Conservation (phyloP, 2,329 filamentous ascomycete genomes). For the Teratosphaeria destructans region DNA sequence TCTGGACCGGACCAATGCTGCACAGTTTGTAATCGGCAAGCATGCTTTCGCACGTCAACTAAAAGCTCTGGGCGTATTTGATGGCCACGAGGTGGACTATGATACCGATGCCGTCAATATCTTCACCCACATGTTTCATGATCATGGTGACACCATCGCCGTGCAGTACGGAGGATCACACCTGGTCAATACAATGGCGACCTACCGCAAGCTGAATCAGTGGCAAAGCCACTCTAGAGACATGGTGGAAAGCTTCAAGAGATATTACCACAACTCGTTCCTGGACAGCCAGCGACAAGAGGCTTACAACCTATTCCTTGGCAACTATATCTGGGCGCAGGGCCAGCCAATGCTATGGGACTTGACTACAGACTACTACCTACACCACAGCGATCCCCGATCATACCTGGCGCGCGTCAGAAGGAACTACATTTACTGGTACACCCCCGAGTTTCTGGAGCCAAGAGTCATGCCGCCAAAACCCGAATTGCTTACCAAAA, state of each 20-base stretch:
- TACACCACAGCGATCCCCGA: slow-evolving; percentile 80
- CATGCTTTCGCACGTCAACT: slow-evolving; percentile 84
- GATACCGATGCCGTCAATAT: slow-evolving; percentile 93
- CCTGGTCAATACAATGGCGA: slow-evolving; percentile 98
- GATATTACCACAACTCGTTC: slow-evolving; percentile 98
- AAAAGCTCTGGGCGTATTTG: slow-evolving; percentile 79
- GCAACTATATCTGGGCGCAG: slow-evolving; percentile 82
- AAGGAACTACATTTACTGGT: slow-evolving; percentile 79
- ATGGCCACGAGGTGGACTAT: slow-evolving; percentile 69
- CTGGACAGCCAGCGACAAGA: slow-evolving; percentile 96
- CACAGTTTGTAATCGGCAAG: slow-evolving; percentile 96
- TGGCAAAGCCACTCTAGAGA: slow-evolving; percentile 96
- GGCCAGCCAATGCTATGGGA: slow-evolving; percentile 97
- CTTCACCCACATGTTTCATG: slow-evolving; percentile 94
- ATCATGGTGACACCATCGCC: slow-evolving; percentile 94
- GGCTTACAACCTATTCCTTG: slow-evolving; percentile 93
- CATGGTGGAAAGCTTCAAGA: slow-evolving; percentile 98
- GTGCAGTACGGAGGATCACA: slow-evolving; percentile 97
- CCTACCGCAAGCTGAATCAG: slow-evolving; percentile 96
- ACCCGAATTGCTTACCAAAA: not conserved
- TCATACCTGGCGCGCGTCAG: slow-evolving; percentile 55
- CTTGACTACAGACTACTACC: slow-evolving; percentile 84
- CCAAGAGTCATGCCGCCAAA: slow-evolving; percentile 47
- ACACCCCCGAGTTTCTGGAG: slow-evolving; percentile 60
- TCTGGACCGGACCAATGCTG: slow-evolving; percentile 90